Percentiles rank a stretch among this genome's conserved stretches.
phyloP scores from a whole-genome alignment of 140 eudicot species.

The Bidens hawaiensis region DNA sequence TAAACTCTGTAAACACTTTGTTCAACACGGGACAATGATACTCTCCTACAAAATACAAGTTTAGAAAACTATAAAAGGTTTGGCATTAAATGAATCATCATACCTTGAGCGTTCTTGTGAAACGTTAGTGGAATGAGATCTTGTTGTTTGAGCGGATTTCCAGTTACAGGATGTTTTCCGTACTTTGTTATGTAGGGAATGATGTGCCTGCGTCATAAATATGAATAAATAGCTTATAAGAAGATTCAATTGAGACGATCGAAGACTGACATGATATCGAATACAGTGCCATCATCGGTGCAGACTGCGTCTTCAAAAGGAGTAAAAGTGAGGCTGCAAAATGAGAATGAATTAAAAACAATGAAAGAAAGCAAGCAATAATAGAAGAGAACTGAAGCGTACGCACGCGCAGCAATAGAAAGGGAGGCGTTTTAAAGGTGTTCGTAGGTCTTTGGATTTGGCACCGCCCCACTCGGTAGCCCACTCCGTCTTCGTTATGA shows the following conservation, averaged over 20 bases:
- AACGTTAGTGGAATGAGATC: conserved; percentile 83
- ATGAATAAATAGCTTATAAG: conserved; percentile 8
- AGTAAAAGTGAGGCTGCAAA: conserved; percentile 85
- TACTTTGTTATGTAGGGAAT: conserved; percentile 79
- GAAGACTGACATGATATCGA: conserved; percentile 62
- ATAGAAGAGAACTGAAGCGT: too few species aligned
- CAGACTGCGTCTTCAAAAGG: conserved; percentile 96
- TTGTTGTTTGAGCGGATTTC: conserved; percentile 65
- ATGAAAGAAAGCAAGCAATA: too few species aligned
- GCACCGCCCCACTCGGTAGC: conserved; percentile 99
- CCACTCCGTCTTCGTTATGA: conserved; percentile 92
- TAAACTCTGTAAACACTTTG: conserved; percentile 93
- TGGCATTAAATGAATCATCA: too few species aligned
- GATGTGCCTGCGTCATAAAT: conserved; percentile 53
- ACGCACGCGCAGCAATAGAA: too few species aligned
- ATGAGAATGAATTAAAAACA: not conserved
- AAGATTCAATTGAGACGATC: not conserved
- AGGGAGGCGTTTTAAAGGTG: conserved; percentile 96
- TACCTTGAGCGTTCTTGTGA: conserved; percentile 94
- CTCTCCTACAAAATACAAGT: conserved; percentile 58
- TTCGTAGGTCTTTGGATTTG: conserved; percentile 90
- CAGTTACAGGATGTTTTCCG: conserved; percentile 90
- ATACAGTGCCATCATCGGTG: conserved; percentile 87
- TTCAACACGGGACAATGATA: conserved; percentile 92
- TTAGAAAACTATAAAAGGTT: not conserved